Evolutionary conservation across 2,329 filamentous ascomycete species (phyloP), one percentile per base, ranked within the genome.

Genomic region (Colletotrichum acutatum): DNA sequence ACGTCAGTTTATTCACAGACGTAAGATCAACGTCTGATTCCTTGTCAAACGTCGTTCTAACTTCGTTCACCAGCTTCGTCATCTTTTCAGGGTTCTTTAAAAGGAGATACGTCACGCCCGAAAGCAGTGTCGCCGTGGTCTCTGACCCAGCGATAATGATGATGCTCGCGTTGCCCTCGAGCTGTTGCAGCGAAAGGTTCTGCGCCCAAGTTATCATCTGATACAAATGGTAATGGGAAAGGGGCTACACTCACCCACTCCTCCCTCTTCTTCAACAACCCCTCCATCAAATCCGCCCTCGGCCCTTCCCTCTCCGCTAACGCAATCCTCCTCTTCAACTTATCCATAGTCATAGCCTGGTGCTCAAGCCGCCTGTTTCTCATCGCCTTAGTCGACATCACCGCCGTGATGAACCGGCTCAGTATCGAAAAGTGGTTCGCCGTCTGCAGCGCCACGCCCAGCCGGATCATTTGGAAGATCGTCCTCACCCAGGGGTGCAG

Each of bases 21-120:
- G 75, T 73, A n/a, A 83, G 73, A 5, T 76, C 79, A 59, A 86
- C 85, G 5, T 85, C 81, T 0, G 81, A 78, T 37, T 82, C 79
- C 0, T 59, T 75, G 1, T 73, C 58, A 58, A 85, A 85, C 0
- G 78, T 37, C 0, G 76, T 71, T 3, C 83, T 80, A 2, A 86
- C 77, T 74, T 88, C 86, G 0, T 78, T 32, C 3, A 77, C 77
- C 8, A 87, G 52, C 34, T 76, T 82, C 12, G 77, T 37, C 22
- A 83, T 74, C 3, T 72, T 75, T 0, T 77, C 67, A 0, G 82
- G 82, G 34, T 83, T 80, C 8, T 62, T 78, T 0, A 78, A 68
- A 1, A 84, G 76, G 11, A 78, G 72, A 60, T 77, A 82, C 0
- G 76, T 76, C 5, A 74, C 74, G 1, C 78, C 81, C 0, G 76